Conservation (phyloP, 2,329 filamentous ascomycete genomes). For the Neurospora crassa region DNA sequence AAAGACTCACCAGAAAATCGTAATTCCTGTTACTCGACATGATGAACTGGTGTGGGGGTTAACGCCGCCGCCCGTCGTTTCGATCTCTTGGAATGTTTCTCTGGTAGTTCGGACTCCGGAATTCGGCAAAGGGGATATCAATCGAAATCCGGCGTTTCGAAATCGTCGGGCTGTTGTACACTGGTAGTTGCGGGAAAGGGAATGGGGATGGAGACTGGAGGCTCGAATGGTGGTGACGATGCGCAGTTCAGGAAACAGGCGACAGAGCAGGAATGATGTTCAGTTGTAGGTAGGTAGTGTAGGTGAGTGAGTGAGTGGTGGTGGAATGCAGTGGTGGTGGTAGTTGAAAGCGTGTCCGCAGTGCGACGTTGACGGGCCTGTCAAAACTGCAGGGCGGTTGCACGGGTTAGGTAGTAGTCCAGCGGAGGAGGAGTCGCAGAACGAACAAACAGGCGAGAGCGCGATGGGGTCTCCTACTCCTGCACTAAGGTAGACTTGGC, state of each 20-base stretch:
- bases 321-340: background rate
- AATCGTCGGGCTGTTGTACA: background rate
- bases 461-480: background rate
- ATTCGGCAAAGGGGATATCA: slow-evolving; percentile 1
- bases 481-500: background rate
- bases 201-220: background rate
- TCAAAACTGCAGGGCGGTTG: background rate
- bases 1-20: slow-evolving; percentile 78
- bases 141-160: background rate
- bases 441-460: background rate
- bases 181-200: background rate
- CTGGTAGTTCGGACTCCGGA: slow-evolving; percentile 1
- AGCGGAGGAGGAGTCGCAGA: background rate
- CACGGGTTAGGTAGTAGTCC: background rate
- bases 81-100: background rate
- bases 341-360: background rate
- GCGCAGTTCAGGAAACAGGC: background rate
- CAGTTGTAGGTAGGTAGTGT: background rate
- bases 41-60: slow-evolving; percentile 14
- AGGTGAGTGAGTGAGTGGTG: background rate
- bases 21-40: slow-evolving; percentile 99
- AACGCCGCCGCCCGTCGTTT: slow-evolving; percentile 4
- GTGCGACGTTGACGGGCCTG: background rate
- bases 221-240: background rate
- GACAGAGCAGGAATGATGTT: background rate